Base-by-base conservation (phyloP, 441 rosid genomes). In the Populus hybrid region DNA sequence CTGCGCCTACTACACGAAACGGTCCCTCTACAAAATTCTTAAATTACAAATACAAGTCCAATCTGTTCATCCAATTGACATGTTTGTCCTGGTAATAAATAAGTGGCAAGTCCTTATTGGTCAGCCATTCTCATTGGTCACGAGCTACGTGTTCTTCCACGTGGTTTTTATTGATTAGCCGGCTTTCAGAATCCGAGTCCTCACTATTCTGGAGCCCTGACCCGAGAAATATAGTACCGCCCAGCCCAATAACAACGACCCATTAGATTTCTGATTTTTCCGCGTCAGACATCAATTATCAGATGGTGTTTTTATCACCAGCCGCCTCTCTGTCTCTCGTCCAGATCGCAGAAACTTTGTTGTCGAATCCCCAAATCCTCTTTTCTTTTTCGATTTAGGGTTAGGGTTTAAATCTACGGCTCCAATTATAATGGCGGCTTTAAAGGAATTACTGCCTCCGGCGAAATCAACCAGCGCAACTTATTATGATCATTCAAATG, bases 401-500 rank as follows among this genome's bases (percentile, higher is more conserved):
- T 53, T 67, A 29, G 20, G 28, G 33, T 67, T 28, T 29, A 3
- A 12, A 24, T 8, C 66, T 70, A 35, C 36, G 66, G 26, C 26
- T 35, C 77, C 14, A 14, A 35, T 73, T 18, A 14, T 45, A 23
- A 89, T 92, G 99, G 79, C 84, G 23, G 82, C 91, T 67, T 84
- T 95, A 70, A 91, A 80, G 83, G 97, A 95, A 14, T 78, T 86
- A 26, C 68, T 95, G 45, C 99, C 99, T 69, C 87, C 89, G 0
- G 92, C 81, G 6, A 95, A 92, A 81, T 85, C 97, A 36, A 82
- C 86, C 1, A 72, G 83, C 16, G 14, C 90, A 1, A 73, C 94
- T 24, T 83, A 80, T 77, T 95, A 95, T 68, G 99, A 95, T 79
- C 99, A 93, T 80, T 86, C 98, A 0, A 92, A 82, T 68, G 98